phyloP scores from a whole-genome alignment of 2,329 filamentous ascomycete genomes.

The Pseudogymnoascus pannorum region DNA sequence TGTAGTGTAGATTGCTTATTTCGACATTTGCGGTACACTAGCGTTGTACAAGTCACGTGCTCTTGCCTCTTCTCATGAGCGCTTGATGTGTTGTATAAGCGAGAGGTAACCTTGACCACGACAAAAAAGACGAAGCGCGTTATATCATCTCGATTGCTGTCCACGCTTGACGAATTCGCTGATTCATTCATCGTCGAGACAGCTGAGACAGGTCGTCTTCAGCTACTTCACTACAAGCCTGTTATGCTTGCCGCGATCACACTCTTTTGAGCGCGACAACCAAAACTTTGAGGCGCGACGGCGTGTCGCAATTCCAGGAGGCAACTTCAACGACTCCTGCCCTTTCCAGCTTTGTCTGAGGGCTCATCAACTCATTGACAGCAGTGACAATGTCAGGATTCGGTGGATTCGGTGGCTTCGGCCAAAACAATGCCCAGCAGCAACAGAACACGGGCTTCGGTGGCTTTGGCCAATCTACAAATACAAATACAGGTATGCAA shows the following conservation, averaged over 20 bases:
- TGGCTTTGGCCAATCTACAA: conserved; percentile 38
- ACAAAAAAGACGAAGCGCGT: conserved; percentile 8
- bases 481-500: conserved; percentile 31
- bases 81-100: conserved; percentile 9
- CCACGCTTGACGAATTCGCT: conserved; percentile 3
- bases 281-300: conserved; percentile 8
- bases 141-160: conserved; percentile 7
- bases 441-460: conserved; percentile 47
- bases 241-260: conserved; percentile 1
- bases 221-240: conserved; percentile 1
- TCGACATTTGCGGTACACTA: neutral
- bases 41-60: neutral
- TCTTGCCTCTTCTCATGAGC: neutral
- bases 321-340: neutral
- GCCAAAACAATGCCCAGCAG: conserved; percentile 41
- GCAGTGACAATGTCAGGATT: conserved; percentile 27
- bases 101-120: conserved; percentile 9
- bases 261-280: conserved; percentile 6
- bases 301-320: conserved; percentile 3
- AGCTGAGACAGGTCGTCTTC: conserved; percentile 7
- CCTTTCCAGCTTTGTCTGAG: conserved; percentile 8
- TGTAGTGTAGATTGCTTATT: neutral
- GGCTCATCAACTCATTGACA: conserved; percentile 13
- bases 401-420: conserved; percentile 51
- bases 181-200: conserved; percentile 11